Conservation (phyloP, 1,139 yeast species). For the Sugiyamaella novakii region DNA sequence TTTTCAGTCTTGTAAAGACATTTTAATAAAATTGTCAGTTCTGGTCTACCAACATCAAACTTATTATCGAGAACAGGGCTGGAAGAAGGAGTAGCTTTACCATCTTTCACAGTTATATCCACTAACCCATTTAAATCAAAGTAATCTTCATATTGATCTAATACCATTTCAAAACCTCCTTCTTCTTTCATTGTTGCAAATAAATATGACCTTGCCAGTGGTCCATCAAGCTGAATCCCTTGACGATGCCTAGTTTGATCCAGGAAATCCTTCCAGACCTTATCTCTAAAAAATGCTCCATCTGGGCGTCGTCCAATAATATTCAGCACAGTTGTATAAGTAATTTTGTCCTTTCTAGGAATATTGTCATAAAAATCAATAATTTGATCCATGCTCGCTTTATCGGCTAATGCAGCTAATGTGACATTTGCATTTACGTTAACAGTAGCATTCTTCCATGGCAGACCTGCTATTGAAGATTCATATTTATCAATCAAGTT, state of each 20-base stretch:
- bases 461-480: slow-evolving; percentile 6
- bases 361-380: slow-evolving; percentile 24
- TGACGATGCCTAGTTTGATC: slow-evolving; percentile 13
- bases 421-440: slow-evolving; percentile 25
- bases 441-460: slow-evolving; percentile 8
- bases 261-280: slow-evolving; percentile 25
- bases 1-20: slow-evolving; percentile 9
- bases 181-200: slow-evolving; percentile 16
- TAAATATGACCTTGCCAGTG: slow-evolving; percentile 24
- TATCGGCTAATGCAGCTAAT: slow-evolving; percentile 20
- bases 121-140: slow-evolving; percentile 5
- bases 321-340: slow-evolving; percentile 27
- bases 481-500: slow-evolving; percentile 8
- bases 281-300: slow-evolving; percentile 8
- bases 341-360: slow-evolving; percentile 21
- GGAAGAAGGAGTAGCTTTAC: neutral
- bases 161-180: neutral
- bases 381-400: slow-evolving; percentile 17
- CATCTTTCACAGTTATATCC: neutral
- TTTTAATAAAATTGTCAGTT: slow-evolving; percentile 10
- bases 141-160: slow-evolving; percentile 6
- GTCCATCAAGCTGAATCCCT: slow-evolving; percentile 20
- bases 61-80: neutral
- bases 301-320: slow-evolving; percentile 21
- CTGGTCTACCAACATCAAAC: slow-evolving; percentile 5